Base-by-base conservation (phyloP, 2,329 filamentous ascomycete genomes). In the Fusarium liriodendri region DNA sequence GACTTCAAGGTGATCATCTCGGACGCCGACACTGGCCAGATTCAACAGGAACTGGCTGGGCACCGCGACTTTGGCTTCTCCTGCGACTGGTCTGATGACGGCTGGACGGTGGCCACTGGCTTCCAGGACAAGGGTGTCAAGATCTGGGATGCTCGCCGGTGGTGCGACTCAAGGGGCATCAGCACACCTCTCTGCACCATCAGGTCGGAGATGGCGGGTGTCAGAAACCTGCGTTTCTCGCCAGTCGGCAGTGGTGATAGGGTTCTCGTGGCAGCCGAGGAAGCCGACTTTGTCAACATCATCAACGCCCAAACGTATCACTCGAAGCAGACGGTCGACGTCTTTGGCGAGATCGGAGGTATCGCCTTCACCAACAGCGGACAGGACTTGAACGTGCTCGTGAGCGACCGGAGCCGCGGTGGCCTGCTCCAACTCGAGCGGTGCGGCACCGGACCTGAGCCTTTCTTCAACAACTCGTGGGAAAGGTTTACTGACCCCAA, bases 81-180 rank as follows among this genome's bases (percentile, higher is more conserved):
- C 2, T 95, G 92, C 77, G 93, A 92, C 74, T 96, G 94, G 94
- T 92, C 93, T 20, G 90, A 93, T 62, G 92, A 95, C 79, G 93
- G 93, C 35, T 91, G 91, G 84, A 92, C 91, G 14, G 88, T 95
- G 22, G 94, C 94, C 14, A 95, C 94, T 0, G 93, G 91, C 25
- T 92, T 92, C 70, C 93, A 96, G 81, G 94, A 96, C 80, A 92
- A 88, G 79, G 88, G 87, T 32, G 87, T 95, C 74, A 90, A 91
- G 72, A 90, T 96, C 58, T 95, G 92, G 91, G 94, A 96, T 79
- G 92, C 93, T 9, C 88, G 94, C 10, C 90, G 89, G 63, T 94
- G 92, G 91, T 86, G 83, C 52, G 83, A 87, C 64, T 87, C 87
- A 10, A 83, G 87, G 6, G 89, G 89, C 7, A 64, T 78, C 25